Conservation (phyloP, 164 flowering plant genomes). For the Macadamia tetraphylla region DNA sequence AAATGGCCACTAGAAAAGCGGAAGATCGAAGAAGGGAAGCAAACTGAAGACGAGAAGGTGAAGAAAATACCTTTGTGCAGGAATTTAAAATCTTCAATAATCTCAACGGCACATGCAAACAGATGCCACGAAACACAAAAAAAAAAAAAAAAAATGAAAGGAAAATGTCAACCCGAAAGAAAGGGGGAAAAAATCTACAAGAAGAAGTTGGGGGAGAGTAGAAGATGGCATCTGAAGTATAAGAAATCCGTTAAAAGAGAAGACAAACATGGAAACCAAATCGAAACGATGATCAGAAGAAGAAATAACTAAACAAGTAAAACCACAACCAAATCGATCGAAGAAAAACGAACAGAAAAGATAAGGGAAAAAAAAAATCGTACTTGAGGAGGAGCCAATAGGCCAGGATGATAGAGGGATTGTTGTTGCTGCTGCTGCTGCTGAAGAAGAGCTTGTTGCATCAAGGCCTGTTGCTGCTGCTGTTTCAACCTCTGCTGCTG, state of each 20-base stretch:
- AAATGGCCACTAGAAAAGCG: not conserved
- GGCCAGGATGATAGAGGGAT: slow-evolving; percentile 53
- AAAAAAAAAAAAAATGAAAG: not conserved
- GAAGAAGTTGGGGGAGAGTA: not conserved
- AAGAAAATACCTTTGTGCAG: not conserved
- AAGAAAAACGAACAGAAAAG: not conserved
- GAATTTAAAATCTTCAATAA: not conserved
- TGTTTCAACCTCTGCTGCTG: slow-evolving; percentile 40
- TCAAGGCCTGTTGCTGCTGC: slow-evolving; percentile 53
- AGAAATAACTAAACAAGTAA: not conserved
- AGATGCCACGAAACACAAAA: not conserved
- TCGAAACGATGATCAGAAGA: not conserved
- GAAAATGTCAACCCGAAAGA: too few relatives aligned
- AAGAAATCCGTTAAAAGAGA: not conserved
- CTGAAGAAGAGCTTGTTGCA: slow-evolving; percentile 47
- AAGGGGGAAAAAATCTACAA: not conserved
- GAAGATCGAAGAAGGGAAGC: not conserved
- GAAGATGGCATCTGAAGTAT: not conserved
- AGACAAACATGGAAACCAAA: not conserved
- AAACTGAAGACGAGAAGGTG: not conserved
- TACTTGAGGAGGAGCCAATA: slow-evolving; percentile 57
- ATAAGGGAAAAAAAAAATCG: not conserved
- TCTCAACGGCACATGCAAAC: not conserved
- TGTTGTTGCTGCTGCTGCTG: slow-evolving; percentile 42
- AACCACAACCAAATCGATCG: not conserved